phyloP scores from a whole-genome alignment of 1,284 basidiomycete species.

The Ganoderma resinaceum region DNA sequence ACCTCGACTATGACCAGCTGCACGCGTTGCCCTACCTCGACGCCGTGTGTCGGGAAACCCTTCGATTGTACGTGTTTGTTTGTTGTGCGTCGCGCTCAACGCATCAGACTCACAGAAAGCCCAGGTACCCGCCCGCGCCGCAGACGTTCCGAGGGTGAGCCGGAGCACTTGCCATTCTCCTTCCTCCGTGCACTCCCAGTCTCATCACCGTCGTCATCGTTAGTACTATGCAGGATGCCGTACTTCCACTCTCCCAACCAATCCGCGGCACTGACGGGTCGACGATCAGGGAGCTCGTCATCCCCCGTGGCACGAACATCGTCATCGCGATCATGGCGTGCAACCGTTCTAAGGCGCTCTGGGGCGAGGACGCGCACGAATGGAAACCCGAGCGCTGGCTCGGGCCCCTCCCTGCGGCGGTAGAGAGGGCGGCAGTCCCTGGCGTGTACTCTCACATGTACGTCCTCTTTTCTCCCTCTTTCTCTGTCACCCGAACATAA shows the following conservation, averaged over 20 bases:
- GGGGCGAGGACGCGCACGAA: constrained; percentile 61
- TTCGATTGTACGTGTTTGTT: constrained; percentile 32
- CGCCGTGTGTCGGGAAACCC: constrained; percentile 41
- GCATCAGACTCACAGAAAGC: background rate
- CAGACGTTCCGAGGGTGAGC: constrained; percentile 17
- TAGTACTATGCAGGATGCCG: constrained; percentile 28
- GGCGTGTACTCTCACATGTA: constrained; percentile 36
- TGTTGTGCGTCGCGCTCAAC: background rate
- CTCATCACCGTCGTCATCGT: background rate
- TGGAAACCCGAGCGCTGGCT: constrained; percentile 51
- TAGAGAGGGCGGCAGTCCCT: constrained; percentile 29
- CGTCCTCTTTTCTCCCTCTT: constrained; percentile 9
- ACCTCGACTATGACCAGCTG: constrained; percentile 39
- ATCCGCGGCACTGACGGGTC: constrained; percentile 38
- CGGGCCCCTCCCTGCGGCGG: constrained; percentile 25
- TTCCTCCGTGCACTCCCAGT: background rate
- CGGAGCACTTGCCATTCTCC: background rate
- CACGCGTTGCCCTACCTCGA: constrained; percentile 41
- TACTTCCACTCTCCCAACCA: constrained; percentile 36
- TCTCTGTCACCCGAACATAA: background rate
- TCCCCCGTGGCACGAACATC: constrained; percentile 54
- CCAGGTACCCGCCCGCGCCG: constrained; percentile 14
- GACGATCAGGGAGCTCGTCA: constrained; percentile 44
- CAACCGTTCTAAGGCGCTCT: constrained; percentile 54
- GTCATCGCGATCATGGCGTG: constrained; percentile 55